Base-by-base conservation (phyloP, 2,329 filamentous ascomycete genomes). In the Fusarium sp. region DNA sequence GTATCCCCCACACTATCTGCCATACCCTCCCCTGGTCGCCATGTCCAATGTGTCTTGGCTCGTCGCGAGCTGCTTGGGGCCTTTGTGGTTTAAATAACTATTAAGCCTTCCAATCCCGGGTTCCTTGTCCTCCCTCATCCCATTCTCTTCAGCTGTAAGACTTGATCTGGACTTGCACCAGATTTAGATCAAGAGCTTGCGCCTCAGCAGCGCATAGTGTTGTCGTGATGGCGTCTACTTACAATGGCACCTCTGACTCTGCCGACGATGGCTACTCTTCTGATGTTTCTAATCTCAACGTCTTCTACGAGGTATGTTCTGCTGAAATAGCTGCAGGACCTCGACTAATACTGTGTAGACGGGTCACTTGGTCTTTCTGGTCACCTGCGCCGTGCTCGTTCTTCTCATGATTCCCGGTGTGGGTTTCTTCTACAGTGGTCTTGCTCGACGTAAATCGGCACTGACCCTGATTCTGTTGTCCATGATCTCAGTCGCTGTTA, bases 341-440 rank as follows among this genome's bases (percentile, higher is more conserved):
- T 2, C 9, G 10, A 24, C 47, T 55, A 44, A 56, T 57, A 25
- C 25, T 34, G 18, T 42, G 30, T 62, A 95, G 91, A 87, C 90
- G 63, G 94, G 94, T 77, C 90, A 97, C 82, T 89, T 97, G 76
- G 88, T 91, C 61, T 97, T 93, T 91, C 88, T 97, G 77, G 84
- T 94, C 75, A 88, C 89, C 56, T 89, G 88, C 34, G 88, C 93
- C 6, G 93, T 92, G 18, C 88, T 97, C 51, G 94, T 97, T 61
- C 85, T 97, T 74, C 89, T 97, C 78, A 97, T 97, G 94, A 94
- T 97, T 79, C 94, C 94, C 40, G 94, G 94, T 61, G 94, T 97
- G 77, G 94, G 93, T 56, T 96, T 97, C 86, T 97, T 97, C 87
- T 97, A 97, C 85, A 95, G 92, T 45, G 94, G 94, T 70, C 90